Evolutionary conservation across 805 yeast genomes (phyloP).

Genomic region (Groenewaldozyma tartarivorans): DNA sequence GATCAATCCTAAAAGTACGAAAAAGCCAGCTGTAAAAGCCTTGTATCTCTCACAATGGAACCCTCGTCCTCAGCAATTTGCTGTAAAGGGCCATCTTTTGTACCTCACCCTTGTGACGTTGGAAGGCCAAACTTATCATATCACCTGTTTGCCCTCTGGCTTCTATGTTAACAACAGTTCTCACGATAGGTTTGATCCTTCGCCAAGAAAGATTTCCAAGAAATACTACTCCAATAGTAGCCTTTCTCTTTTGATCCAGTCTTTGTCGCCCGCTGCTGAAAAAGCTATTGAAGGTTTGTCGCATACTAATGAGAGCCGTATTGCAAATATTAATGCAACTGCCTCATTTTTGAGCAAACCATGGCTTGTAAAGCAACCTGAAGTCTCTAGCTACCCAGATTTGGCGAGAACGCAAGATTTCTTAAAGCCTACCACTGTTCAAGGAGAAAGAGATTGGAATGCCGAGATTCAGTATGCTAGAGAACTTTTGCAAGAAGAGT

Average conservation of each 20-base stretch:
- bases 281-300: constrained; percentile 49
- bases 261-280: constrained; percentile 56
- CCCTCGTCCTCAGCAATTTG: constrained; percentile 63
- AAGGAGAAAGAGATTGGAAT: constrained; percentile 63
- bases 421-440: constrained; percentile 30
- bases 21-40: constrained; percentile 39
- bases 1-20: constrained; percentile 5
- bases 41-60: constrained; percentile 74
- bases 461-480: constrained; percentile 79
- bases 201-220: constrained; percentile 28
- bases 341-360: constrained; percentile 57
- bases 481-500: constrained; percentile 46
- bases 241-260: constrained; percentile 49
- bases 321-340: constrained; percentile 45
- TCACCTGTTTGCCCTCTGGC: constrained; percentile 73
- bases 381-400: constrained; percentile 38
- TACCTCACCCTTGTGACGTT: constrained; percentile 68
- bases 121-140: constrained; percentile 70
- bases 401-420: constrained; percentile 49
- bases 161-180: constrained; percentile 70
- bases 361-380: constrained; percentile 47
- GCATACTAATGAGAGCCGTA: constrained; percentile 45
- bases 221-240: constrained; percentile 37
- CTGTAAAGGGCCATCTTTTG: constrained; percentile 64
- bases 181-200: constrained; percentile 59